These are phyloP conservation scores for Komagataella pseudopastoris DNA, from an alignment of 805 yeast species.

Conservation along the genomic window DNA sequence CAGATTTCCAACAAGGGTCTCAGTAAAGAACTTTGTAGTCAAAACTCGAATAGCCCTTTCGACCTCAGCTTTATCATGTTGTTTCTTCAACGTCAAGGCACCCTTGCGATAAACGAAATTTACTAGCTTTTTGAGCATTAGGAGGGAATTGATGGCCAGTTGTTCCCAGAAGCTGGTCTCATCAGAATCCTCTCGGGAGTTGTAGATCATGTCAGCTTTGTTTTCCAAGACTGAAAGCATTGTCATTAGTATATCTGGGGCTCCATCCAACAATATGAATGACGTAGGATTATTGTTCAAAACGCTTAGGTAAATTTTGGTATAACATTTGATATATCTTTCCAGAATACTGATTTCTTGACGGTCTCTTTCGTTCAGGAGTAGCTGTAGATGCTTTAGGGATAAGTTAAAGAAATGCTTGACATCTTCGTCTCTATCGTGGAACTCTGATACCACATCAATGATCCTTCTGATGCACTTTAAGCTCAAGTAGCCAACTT, in stretches of 20 bases:
- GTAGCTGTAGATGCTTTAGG: constrained; percentile 43
- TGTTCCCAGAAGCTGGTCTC: constrained; percentile 53
- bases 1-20: constrained; percentile 38
- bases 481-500: constrained; percentile 64
- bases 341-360: constrained; percentile 38
- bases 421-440: constrained; percentile 45
- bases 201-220: constrained; percentile 54
- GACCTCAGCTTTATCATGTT: constrained; percentile 46
- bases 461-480: constrained; percentile 64
- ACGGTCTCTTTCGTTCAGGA: constrained; percentile 40
- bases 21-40: constrained; percentile 42
- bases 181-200: constrained; percentile 37
- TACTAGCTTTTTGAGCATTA: constrained; percentile 51
- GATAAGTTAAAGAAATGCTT: constrained; percentile 46
- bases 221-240: constrained; percentile 46
- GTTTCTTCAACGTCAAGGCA: constrained; percentile 46
- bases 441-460: constrained; percentile 63
- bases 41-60: constrained; percentile 40
- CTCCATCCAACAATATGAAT: constrained; percentile 54
- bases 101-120: constrained; percentile 53
- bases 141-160: constrained; percentile 50
- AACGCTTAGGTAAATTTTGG: constrained; percentile 57
- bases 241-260: constrained; percentile 46
- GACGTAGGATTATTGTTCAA: constrained; percentile 51
- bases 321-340: constrained; percentile 59